Evolutionary conservation across 176 grass and related monocot genomes (phyloP), one percentile per base, ranked within the genome.

Genomic region (Phoenix dactylifera): DNA sequence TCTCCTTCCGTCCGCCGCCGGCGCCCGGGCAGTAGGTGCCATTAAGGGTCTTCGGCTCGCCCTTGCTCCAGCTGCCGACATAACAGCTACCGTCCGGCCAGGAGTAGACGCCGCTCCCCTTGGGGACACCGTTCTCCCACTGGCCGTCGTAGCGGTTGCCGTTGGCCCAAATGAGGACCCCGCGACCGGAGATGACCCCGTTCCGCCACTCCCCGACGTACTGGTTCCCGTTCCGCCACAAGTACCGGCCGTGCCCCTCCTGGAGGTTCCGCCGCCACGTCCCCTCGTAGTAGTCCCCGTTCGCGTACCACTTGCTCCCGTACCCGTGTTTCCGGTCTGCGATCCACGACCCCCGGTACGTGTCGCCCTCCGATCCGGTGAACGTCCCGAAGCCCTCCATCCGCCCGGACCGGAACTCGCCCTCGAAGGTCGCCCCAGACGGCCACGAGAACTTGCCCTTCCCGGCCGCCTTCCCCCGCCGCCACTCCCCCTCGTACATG

Each of bases 221-320:
- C 70, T 98, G 88, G 77, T 98, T 98, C 14, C 94, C 88, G 24
- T 77, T 88, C 24, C 76, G 79, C 94, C 94, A 98, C 25, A 88
- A 77, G 71, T 98, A 98, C 1, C 88, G 76, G 24, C 94, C 94
- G 53, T 88, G 87, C 14, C 93, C 93, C 26, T 97, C 93, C 79
- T 91, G 93, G 51, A 85, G 75, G 52, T 92, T 91, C 55, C 87
- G 78, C 6, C 79, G 73, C 93, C 93, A 92, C 76, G 83, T 77
- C 4, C 93, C 93, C 83, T 97, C 93, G 65, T 97, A 97, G 70
- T 84, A 87, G 62, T 97, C 93, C 3, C 93, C 93, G 68, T 97
- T 97, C 56, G 78, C 80, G 66, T 91, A 97, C 63, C 74, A 83
- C 81, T 91, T 97, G 66, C 74, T 49, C 30, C 87, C 93, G 1